Conservation (phyloP, 2,329 filamentous ascomycete genomes). For the Tolypocladium cylindrosporum region DNA sequence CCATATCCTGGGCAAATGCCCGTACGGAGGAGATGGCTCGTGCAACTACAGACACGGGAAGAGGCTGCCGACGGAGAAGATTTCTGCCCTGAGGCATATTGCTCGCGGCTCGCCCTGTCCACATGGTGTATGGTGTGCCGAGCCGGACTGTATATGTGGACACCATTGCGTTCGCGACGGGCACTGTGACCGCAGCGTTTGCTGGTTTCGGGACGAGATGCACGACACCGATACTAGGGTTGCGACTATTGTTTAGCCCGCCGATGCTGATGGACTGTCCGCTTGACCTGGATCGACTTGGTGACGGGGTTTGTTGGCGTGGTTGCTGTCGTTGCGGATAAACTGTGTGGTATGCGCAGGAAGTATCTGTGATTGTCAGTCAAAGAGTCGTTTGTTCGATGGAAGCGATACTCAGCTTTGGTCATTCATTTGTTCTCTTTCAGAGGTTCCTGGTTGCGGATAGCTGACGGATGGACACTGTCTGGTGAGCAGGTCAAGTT, state of each 20-base stretch:
- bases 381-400: too few relatives aligned
- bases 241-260: not conserved
- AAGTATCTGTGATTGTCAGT: too few relatives aligned
- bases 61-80: not conserved
- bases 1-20: not conserved
- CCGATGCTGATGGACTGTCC: not conserved
- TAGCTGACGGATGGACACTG: too few relatives aligned
- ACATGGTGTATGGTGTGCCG: not conserved
- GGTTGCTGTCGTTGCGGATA: not conserved
- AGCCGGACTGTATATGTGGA: not conserved
- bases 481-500: not conserved
- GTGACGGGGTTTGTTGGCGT: not conserved
- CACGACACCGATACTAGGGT: not conserved
- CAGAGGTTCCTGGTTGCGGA: too few relatives aligned
- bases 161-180: not conserved
- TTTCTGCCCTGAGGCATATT: not conserved
- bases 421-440: too few relatives aligned
- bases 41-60: not conserved
- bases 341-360: too few relatives aligned
- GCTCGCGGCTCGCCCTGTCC: not conserved
- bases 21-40: not conserved
- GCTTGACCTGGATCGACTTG: not conserved
- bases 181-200: not conserved
- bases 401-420: too few relatives aligned
- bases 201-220: not conserved